These are phyloP conservation scores for Kazachstania psychrophila DNA, from an alignment of 805 yeast species.

Conservation along the genomic window DNA sequence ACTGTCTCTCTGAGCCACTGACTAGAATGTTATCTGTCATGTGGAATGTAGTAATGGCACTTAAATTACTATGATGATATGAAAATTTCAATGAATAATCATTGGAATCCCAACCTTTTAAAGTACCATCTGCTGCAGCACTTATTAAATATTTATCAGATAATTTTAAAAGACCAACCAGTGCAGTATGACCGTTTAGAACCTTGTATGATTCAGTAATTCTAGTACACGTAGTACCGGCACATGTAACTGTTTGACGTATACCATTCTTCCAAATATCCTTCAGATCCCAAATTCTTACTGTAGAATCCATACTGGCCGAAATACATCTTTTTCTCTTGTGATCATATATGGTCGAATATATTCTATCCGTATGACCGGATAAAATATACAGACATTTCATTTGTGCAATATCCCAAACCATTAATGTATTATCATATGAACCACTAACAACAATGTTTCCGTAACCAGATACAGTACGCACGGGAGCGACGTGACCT, in stretches of 20 bases:
- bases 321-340: slow-evolving; percentile 73
- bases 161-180: slow-evolving; percentile 80
- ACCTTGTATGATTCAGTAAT: slow-evolving; percentile 39
- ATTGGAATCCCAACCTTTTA: slow-evolving; percentile 88
- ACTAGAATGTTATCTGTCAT: slow-evolving; percentile 77
- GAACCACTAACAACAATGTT: slow-evolving; percentile 81
- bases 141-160: slow-evolving; percentile 72
- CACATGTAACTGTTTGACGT: slow-evolving; percentile 17
- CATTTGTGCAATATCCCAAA: slow-evolving; percentile 79
- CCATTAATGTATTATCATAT: slow-evolving; percentile 81
- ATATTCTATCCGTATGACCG: slow-evolving; percentile 84
- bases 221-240: slow-evolving; percentile 21
- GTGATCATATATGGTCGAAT: slow-evolving; percentile 77
- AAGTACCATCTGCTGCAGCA: slow-evolving; percentile 91
- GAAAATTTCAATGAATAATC: slow-evolving; percentile 56
- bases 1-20: slow-evolving; percentile 81
- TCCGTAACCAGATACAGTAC: slow-evolving; percentile 82
- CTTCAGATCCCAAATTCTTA: slow-evolving; percentile 80
- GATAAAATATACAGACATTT: slow-evolving; percentile 61
- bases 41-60: slow-evolving; percentile 89
- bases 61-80: slow-evolving; percentile 66
- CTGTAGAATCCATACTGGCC: slow-evolving; percentile 83
- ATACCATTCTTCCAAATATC: slow-evolving; percentile 50
- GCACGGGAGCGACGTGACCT: slow-evolving; percentile 74
- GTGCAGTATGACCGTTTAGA: slow-evolving; percentile 77